Conservation (phyloP, 2,329 filamentous ascomycete species). For the Fonsecaea multimorphosa region DNA sequence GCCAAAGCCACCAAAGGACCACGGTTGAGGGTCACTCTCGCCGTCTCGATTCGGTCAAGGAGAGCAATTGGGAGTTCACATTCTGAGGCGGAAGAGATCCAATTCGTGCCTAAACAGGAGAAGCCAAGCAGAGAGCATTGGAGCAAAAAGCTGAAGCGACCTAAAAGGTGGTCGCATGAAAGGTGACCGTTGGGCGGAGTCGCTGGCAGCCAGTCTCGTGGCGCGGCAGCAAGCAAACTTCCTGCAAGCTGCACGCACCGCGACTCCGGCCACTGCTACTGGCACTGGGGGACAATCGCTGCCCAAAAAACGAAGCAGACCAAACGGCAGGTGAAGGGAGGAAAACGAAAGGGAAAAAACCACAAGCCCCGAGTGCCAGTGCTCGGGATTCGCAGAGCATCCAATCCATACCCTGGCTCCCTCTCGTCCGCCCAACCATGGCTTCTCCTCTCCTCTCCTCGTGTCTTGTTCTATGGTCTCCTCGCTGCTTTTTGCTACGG, state of each 20-base stretch:
- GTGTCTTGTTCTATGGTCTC: neutral
- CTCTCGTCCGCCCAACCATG: slow-evolving; percentile 27
- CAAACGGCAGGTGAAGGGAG: neutral
- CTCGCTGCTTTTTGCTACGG: slow-evolving; percentile 22
- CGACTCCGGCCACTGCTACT: slow-evolving; percentile 20
- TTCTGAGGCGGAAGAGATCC: neutral
- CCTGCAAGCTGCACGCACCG: slow-evolving; percentile 20
- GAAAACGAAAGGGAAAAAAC: neutral
- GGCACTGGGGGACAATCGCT: slow-evolving; percentile 17
- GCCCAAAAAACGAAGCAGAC: slow-evolving; percentile 30
- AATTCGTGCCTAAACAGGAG: slow-evolving; percentile 18
- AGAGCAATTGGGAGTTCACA: neutral
- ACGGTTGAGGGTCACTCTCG: neutral
- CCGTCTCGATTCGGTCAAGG: neutral
- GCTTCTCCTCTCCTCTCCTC: slow-evolving; percentile 6
- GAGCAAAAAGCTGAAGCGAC: slow-evolving; percentile 27
- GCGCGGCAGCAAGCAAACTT: slow-evolving; percentile 27
- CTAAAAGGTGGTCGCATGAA: slow-evolving; percentile 35
- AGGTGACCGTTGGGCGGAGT: slow-evolving; percentile 28
- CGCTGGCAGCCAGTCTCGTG: slow-evolving; percentile 30
- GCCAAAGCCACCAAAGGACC: neutral
- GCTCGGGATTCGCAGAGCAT: slow-evolving; percentile 24
- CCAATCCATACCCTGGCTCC: slow-evolving; percentile 31
- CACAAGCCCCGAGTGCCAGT: slow-evolving; percentile 5
- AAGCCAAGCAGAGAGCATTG: slow-evolving; percentile 9